phyloP scores from a whole-genome alignment of 192 early-diverging fungal genomes.

The Coemansia sp. region DNA sequence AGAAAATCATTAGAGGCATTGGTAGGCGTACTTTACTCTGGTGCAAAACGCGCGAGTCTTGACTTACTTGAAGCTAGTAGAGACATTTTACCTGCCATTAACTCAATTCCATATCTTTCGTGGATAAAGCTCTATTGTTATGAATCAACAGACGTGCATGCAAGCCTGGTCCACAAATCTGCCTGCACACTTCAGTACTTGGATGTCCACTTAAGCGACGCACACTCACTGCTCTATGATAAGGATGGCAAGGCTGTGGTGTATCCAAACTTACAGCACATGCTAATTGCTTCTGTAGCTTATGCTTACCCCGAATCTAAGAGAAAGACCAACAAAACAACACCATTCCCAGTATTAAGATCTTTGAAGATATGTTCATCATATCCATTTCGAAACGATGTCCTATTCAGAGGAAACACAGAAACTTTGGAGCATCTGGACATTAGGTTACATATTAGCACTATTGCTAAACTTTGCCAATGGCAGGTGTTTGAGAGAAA shows the following conservation, averaged over 20 bases:
- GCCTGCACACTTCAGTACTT: not conserved
- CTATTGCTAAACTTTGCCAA: not conserved
- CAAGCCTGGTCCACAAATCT: not conserved
- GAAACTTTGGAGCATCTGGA: not conserved
- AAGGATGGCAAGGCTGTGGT: not conserved
- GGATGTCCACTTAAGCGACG: not conserved
- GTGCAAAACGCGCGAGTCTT: not conserved
- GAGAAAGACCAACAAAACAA: not conserved
- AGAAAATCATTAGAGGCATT: not conserved
- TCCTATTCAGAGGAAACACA: conserved; percentile 3
- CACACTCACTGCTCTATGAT: not conserved
- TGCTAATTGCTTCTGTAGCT: not conserved
- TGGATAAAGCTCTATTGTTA: not conserved
- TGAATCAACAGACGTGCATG: not conserved
- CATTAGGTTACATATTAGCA: not conserved
- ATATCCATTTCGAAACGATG: conserved; percentile 8
- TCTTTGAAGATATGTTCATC: not conserved
- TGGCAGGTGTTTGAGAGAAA: not conserved
- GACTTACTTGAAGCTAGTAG: not conserved
- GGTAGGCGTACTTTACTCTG: not conserved
- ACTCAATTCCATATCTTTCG: not conserved
- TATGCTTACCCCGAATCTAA: too few species aligned
- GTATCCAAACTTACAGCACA: not conserved
- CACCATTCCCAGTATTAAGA: not conserved
- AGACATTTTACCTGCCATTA: too few species aligned